Evolutionary conservation across 225 moss, liverwort and hornwort species (phyloP).

Genomic region (Physcomitrium patens): DNA sequence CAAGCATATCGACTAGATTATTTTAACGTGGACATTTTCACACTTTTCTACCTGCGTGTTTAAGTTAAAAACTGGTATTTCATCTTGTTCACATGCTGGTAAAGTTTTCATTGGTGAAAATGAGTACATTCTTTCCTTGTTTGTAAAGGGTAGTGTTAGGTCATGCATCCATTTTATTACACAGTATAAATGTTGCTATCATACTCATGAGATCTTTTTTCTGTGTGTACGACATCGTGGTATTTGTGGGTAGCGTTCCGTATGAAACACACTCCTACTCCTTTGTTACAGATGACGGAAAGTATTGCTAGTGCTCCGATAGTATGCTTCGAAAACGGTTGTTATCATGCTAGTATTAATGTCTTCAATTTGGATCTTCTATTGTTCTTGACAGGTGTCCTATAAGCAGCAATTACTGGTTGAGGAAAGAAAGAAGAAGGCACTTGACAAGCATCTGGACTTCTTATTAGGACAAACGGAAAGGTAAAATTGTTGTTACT

Average conservation of each 20-base stretch:
- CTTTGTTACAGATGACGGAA: neutral
- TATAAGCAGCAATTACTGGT: slow-evolving; percentile 92
- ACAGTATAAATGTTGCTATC: too few species aligned
- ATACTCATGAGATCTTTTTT: too few species aligned
- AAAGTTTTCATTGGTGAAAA: too few species aligned
- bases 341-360: too few species aligned
- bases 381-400: slow-evolving; percentile 55
- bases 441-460: slow-evolving; percentile 96
- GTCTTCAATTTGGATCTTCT: neutral
- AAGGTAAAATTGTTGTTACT: slow-evolving; percentile 50
- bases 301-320: neutral
- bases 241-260: neutral
- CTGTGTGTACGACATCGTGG: neutral
- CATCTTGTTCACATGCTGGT: too few species aligned
- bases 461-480: slow-evolving; percentile 95
- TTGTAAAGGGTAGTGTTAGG: too few species aligned
- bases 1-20: neutral
- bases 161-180: too few species aligned
- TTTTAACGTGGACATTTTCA: neutral
- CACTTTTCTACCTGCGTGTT: too few species aligned
- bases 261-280: neutral
- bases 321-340: neutral
- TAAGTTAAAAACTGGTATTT: too few species aligned
- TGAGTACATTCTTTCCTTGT: too few species aligned
- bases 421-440: slow-evolving; percentile 95